Evolutionary conservation across 768 basidiomycete genomes (phyloP), one percentile per base, ranked within the genome.

Genomic region (Hericium rajendrae): DNA sequence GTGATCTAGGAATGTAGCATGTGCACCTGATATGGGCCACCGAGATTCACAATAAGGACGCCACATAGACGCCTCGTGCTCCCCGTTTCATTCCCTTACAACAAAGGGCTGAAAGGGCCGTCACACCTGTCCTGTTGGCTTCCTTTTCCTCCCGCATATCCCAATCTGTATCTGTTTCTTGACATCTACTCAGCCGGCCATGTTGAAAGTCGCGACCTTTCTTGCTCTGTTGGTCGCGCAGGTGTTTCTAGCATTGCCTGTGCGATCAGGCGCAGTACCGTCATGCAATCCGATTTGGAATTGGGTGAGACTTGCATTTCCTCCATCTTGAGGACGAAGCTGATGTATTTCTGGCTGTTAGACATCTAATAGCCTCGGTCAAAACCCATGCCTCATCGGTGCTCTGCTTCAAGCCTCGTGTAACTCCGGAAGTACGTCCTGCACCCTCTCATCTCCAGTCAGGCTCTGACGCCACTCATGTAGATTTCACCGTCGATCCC

Each of bases 341-440:
- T 32, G 32, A 32, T n/a, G 43, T 15, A 4, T 13, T 10, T 18
- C 26, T 5, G 6, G 12, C 5, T 10, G 4, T 13, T n/a, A 60
- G 60, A 28, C 57, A 10, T 50, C 18, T 20, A 61, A 61, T 38
- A 59, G 57, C 6, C 57, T 61, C 4, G 18, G 12, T 2, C 58
- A 61, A 16, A 38, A 13, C 38, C 58, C 60, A 18, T 61, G 60
- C 24, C 13, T 26, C 3, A 39, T 61, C 3, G 24, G n/a, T 10
- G 54, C 60, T 5, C 24, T 46, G 26, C 38, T 60, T 16, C 16
- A 28, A 1, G 57, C 57, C 0, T 15, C 10, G 38, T 60, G 59
- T 37, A 32, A 32, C 32, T 18, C 10, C 11, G 22, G 9, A 26
- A 20, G 32, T 32, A 32, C 32, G 32, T 10, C 2, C 32, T 32